These are phyloP conservation scores for Heliamphora exappendiculata DNA, from an alignment of 148 eudicot species.

Conservation along the genomic window DNA sequence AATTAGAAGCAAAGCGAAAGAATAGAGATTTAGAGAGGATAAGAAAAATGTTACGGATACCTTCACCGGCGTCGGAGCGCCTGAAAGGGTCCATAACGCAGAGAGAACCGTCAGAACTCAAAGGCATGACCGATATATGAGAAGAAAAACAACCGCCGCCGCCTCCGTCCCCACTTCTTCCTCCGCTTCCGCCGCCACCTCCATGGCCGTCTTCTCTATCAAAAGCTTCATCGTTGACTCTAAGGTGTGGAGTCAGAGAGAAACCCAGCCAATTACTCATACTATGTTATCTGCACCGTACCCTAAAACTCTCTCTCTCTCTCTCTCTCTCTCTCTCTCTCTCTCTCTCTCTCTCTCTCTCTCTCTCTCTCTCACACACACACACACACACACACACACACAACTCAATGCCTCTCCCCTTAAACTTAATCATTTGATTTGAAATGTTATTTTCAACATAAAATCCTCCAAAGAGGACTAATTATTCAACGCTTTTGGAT, in stretches of 20 bases:
- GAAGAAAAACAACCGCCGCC: constrained; percentile 1
- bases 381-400: neutral
- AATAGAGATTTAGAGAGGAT: neutral
- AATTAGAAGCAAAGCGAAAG: neutral
- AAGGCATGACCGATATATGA: constrained; percentile 15
- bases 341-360: too few relatives aligned
- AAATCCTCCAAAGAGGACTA: too few relatives aligned
- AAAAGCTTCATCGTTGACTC: constrained; percentile 16
- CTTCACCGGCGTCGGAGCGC: constrained; percentile 7
- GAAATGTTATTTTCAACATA: too few relatives aligned
- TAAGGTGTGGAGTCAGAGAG: constrained; percentile 38
- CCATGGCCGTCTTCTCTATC: constrained; percentile 4
- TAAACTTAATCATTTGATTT: too few relatives aligned
- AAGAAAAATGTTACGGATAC: neutral
- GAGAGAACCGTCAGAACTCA: constrained; percentile 26
- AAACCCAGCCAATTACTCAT: constrained; percentile 53
- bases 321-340: too few relatives aligned
- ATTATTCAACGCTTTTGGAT: too few relatives aligned
- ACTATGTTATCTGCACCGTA: neutral
- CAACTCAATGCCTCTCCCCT: too few relatives aligned
- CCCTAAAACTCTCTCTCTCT: neutral
- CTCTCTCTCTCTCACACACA: neutral
- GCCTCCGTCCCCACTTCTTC: constrained; percentile 1
- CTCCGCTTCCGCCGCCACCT: too few relatives aligned
- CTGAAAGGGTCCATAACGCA: constrained; percentile 19